A percentile compares a stretch with the other conserved stretches of the same genome.
Conservation (phyloP, 805 yeast species). For the Sugiyamaella smithiae region DNA sequence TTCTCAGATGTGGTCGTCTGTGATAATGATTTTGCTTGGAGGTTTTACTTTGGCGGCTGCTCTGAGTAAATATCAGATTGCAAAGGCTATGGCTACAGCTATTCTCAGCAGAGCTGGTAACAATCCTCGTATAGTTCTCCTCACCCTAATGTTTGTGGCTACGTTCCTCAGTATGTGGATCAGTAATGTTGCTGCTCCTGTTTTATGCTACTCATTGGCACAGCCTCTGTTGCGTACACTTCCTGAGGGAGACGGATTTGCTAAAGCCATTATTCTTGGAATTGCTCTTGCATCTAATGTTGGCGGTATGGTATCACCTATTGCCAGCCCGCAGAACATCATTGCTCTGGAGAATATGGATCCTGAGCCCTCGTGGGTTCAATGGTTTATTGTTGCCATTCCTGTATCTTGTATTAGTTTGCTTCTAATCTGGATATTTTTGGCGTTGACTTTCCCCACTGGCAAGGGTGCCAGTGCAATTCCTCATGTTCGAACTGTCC, state of each 20-base stretch:
- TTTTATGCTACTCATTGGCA: conserved; percentile 82
- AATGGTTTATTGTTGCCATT: conserved; percentile 86
- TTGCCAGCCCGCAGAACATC: conserved; percentile 94
- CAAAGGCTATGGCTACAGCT: conserved; percentile 78
- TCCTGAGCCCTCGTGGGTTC: conserved; percentile 82
- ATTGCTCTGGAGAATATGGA: conserved; percentile 85
- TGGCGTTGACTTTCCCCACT: conserved; percentile 56
- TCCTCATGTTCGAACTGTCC: conserved; percentile 53
- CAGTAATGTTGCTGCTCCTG: conserved; percentile 96
- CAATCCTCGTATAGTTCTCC: conserved; percentile 69
- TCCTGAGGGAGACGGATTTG: conserved; percentile 73
- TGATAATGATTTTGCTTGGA: conserved; percentile 82
- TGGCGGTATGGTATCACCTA: conserved; percentile 97
- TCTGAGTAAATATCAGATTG: conserved; percentile 83
- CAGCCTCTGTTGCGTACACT: conserved; percentile 85
- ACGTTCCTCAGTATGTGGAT: conserved; percentile 92
- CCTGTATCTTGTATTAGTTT: conserved; percentile 72
- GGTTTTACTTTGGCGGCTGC: conserved; percentile 97
- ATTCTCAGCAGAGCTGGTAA: conserved; percentile 83
- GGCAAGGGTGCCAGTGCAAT: conserved; percentile 42
- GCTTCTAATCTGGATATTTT: conserved; percentile 67
- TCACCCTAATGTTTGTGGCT: conserved; percentile 84
- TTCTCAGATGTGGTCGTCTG: conserved; percentile 92
- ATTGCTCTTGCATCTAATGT: conserved; percentile 90
- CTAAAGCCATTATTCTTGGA: conserved; percentile 82